Evolutionary conservation across 163 green algal species (phyloP).

Genomic region (Trebouxia gelatinosa): DNA sequence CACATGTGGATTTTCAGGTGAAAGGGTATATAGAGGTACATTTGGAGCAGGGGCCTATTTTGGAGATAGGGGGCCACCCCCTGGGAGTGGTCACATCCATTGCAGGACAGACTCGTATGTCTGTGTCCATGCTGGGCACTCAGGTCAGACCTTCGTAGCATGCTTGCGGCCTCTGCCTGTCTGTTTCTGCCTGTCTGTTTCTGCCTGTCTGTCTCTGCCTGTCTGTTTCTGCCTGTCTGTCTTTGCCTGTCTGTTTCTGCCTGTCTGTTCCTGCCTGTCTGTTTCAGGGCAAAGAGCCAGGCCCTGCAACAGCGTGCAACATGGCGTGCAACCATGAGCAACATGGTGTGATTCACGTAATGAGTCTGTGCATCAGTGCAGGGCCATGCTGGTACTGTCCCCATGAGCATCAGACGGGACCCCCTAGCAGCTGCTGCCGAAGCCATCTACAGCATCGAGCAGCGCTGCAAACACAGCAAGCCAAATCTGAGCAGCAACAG

Average conservation of each 20-base stretch:
- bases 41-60: constrained; percentile 90
- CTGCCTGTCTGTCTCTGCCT: background rate
- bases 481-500: background rate
- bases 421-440: constrained; percentile 72
- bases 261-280: background rate
- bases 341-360: background rate
- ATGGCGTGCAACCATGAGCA: background rate
- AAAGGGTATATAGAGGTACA: constrained; percentile 87
- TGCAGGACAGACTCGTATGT: constrained; percentile 80
- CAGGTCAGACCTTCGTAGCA: too few relatives aligned
- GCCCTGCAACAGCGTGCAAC: background rate
- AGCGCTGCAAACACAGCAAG: constrained; percentile 51
- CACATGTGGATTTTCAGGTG: constrained; percentile 14
- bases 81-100: constrained; percentile 86
- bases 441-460: constrained; percentile 67
- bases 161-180: too few relatives aligned
- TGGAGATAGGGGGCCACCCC: constrained; percentile 59
- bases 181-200: background rate
- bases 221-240: background rate
- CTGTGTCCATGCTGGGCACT: constrained; percentile 62
- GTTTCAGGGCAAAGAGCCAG: background rate
- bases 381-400: constrained; percentile 90
- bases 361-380: constrained; percentile 33
- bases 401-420: constrained; percentile 80
- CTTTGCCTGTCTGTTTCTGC: background rate